Base-by-base conservation (phyloP, 345 rosid genomes). In the Populus simonii region DNA sequence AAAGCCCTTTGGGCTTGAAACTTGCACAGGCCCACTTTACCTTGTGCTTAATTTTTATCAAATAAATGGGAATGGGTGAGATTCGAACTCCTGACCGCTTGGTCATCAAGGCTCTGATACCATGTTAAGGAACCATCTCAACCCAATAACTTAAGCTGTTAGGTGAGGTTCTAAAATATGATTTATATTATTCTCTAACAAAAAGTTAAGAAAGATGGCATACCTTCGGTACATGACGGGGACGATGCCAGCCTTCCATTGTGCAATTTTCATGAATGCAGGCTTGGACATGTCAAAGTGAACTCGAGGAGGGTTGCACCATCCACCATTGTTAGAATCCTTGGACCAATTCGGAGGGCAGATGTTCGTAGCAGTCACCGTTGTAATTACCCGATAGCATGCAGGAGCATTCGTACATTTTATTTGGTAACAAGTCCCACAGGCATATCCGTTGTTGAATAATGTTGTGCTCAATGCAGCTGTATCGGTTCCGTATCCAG, bases 261-360 rank as follows among this genome's bases (percentile, higher is more conserved):
- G 72, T 9, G 97, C 96, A 68, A 94, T 86, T 70, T 86, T 92
- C 96, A 90, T 88, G 87, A 94, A 94, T 18, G 96, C 94, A 17
- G 97, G 98, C 84, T 90, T 94, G 73, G 97, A 75, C 90, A 94
- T 82, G 89, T 94, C 96, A 35, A 94, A 91, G 78, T 94, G 98
- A 79, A 70, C 85, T 3, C 91, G 88, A 65, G 98, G 97, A 6
- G 98, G 97, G 83, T 92, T 91, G 86, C 97, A 94, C 97, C 98
- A 94, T 43, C 98, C 97, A 13, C 97, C 97, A 33, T 81, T 83
- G 74, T 92, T 86, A 20, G 96, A 88, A 80, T 83, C 81, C 81
- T 89, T 29, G 1, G 85, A 77, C 88, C 86, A 94, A 66, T 91
- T 92, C 2, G 98, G 98, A 4, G 98, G 98, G 86, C 96, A 91